Evolutionary conservation across 345 rosid genomes (phyloP).

Genomic region (Populus euphratica): DNA sequence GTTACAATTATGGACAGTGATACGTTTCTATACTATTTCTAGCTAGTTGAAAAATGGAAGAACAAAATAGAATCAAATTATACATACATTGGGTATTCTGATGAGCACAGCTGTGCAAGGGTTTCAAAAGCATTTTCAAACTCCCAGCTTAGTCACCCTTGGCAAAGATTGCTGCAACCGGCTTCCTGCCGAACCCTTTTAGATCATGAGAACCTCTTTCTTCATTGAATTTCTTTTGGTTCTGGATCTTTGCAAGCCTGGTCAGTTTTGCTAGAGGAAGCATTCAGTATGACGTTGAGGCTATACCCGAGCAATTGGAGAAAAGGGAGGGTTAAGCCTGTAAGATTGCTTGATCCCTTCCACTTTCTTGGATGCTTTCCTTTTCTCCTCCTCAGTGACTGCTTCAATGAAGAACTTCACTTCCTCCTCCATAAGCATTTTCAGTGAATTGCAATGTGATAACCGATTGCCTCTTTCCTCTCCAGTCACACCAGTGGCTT

Average conservation of each 20-base stretch:
- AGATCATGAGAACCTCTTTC: neutral
- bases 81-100: constrained; percentile 21
- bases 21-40: constrained; percentile 38
- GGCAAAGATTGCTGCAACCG: neutral
- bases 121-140: neutral
- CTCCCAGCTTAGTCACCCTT: neutral
- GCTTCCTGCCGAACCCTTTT: neutral
- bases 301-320: constrained; percentile 83
- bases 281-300: neutral
- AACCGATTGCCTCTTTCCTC: constrained; percentile 33
- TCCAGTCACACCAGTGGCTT: constrained; percentile 27
- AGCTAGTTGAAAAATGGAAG: constrained; percentile 19
- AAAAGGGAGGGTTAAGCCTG: constrained; percentile 74
- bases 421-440: constrained; percentile 68
- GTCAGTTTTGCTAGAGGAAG: neutral
- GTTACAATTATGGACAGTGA: constrained; percentile 48
- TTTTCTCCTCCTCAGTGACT: constrained; percentile 54
- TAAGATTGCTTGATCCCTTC: constrained; percentile 55
- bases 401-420: constrained; percentile 57
- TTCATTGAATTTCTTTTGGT: neutral
- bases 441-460: constrained; percentile 48
- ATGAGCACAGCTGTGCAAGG: neutral
- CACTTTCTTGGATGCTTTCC: constrained; percentile 34
- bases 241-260: neutral
- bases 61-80: constrained; percentile 27